A percentile compares a stretch with the other conserved stretches of the same genome.
These are phyloP conservation scores for Flaveria ramosissima DNA, from an alignment of 129 eudicot species.

Conservation along the genomic window DNA sequence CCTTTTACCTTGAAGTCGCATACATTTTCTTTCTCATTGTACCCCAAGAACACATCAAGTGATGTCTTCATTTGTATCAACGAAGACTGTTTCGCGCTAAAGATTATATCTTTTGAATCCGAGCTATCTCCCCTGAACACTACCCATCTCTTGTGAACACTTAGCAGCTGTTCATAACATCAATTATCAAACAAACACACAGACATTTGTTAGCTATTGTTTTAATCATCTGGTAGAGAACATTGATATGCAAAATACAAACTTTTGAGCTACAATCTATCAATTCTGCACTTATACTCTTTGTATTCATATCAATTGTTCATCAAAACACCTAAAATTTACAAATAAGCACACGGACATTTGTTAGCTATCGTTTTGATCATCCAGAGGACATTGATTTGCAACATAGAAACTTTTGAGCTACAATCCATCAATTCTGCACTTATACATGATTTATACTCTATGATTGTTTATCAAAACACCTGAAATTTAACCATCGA, in stretches of 20 bases:
- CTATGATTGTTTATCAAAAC: background rate
- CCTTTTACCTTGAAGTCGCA: constrained; percentile 47
- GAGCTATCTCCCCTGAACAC: constrained; percentile 48
- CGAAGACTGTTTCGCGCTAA: constrained; percentile 34
- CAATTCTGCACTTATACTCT: background rate
- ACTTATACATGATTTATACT: background rate
- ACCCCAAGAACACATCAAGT: constrained; percentile 37
- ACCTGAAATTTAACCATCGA: background rate
- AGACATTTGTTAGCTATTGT: background rate
- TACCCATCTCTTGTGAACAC: constrained; percentile 43
- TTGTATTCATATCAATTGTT: background rate
- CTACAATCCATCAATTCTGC: background rate
- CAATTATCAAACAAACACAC: background rate
- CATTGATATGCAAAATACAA: background rate
- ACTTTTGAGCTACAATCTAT: background rate
- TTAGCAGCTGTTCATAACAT: constrained; percentile 25
- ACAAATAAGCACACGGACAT: background rate
- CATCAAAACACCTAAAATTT: background rate
- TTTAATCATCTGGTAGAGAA: background rate
- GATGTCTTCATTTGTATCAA: constrained; percentile 40
- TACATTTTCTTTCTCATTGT: constrained; percentile 29
- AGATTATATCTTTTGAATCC: constrained; percentile 36
- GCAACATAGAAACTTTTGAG: background rate
- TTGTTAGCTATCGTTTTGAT: background rate
- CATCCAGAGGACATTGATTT: background rate